phyloP scores from a whole-genome alignment of 208 protist species.

The Entamoeba invadens region DNA sequence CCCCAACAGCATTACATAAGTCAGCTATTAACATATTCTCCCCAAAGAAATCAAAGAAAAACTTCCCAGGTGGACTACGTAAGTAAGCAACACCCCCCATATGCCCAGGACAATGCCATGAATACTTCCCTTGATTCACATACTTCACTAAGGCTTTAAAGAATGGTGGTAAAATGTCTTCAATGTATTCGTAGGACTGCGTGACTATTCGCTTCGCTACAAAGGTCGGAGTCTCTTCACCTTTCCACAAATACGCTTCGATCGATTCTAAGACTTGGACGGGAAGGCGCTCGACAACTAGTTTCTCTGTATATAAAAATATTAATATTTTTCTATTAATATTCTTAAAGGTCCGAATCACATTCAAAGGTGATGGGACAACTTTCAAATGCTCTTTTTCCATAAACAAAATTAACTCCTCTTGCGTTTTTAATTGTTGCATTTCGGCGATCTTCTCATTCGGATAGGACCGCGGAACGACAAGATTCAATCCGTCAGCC shows the following conservation, averaged over 20 bases:
- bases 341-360: background rate
- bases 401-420: background rate
- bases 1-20: background rate
- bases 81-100: background rate
- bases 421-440: background rate
- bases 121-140: background rate
- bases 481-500: background rate
- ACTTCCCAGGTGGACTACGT: background rate
- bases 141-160: background rate
- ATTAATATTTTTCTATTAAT: background rate
- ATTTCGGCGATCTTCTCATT: background rate
- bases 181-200: background rate
- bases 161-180: background rate
- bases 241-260: background rate
- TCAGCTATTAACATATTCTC: background rate
- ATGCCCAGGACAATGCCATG: background rate
- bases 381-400: background rate
- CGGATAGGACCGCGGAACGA: background rate
- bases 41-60: background rate
- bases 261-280: background rate
- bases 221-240: background rate
- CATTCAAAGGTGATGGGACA: background rate
- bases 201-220: background rate
- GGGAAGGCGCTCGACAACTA: background rate
- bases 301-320: background rate